A percentile compares a stretch with the other conserved stretches of the same genome.
Conservation (phyloP, 2,329 filamentous ascomycete species). For the Alternaria atra region DNA sequence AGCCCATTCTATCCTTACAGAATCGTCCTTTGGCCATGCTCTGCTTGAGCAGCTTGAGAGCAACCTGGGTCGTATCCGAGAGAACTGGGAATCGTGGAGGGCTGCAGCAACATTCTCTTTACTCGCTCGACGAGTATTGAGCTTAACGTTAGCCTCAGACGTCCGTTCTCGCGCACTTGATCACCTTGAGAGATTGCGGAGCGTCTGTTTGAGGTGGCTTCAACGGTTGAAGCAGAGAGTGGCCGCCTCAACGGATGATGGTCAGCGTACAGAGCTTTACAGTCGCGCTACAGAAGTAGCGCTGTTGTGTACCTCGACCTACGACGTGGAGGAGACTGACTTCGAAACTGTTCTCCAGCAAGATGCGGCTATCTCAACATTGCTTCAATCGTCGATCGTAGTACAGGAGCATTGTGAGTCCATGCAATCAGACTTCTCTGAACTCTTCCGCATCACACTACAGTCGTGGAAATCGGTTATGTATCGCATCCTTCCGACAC, state of each 20-base stretch:
- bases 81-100: slow-evolving; percentile 52
- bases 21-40: slow-evolving; percentile 44
- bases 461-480: slow-evolving; percentile 29
- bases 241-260: slow-evolving; percentile 29
- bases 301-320: slow-evolving; percentile 56
- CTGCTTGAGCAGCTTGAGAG: slow-evolving; percentile 28
- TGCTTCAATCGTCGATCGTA: slow-evolving; percentile 34
- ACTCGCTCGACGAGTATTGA: slow-evolving; percentile 57
- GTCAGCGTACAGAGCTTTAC: slow-evolving; percentile 44
- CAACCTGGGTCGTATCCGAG: slow-evolving; percentile 15
- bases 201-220: slow-evolving; percentile 54
- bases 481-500: slow-evolving; percentile 23
- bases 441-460: slow-evolving; percentile 16
- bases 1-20: slow-evolving; percentile 50
- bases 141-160: slow-evolving; percentile 40
- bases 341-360: slow-evolving; percentile 41
- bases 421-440: not conserved
- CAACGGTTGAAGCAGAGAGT: slow-evolving; percentile 42
- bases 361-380: slow-evolving; percentile 16
- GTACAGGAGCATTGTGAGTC: slow-evolving; percentile 28
- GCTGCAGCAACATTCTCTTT: slow-evolving; percentile 53
- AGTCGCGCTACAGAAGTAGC: slow-evolving; percentile 52
- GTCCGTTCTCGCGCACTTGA: slow-evolving; percentile 40
- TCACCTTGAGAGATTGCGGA: slow-evolving; percentile 47
- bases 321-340: slow-evolving; percentile 53